These are phyloP conservation scores for Nothophytophthora sp. DNA, from an alignment of 352 stramenopile genomes.

Conservation along the genomic window DNA sequence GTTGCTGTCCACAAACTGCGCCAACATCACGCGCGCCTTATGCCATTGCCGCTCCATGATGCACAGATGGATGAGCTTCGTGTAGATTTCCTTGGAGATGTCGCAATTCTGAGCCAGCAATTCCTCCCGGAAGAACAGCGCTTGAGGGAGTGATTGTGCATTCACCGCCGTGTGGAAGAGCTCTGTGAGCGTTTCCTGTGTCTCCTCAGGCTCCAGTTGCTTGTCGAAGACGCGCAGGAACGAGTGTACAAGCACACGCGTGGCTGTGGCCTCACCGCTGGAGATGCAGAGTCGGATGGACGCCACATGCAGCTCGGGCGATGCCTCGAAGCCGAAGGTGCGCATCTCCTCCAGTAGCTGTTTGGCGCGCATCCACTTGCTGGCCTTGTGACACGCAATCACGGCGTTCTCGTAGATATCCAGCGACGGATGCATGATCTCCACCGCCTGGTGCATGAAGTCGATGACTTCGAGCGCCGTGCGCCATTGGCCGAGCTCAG, in stretches of 20 bases:
- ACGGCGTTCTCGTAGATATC: constrained; percentile 81
- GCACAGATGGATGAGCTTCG: constrained; percentile 48
- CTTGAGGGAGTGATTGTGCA: constrained; percentile 45
- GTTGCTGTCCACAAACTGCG: constrained; percentile 44
- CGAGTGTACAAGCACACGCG: constrained; percentile 36
- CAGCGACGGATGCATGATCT: constrained; percentile 69
- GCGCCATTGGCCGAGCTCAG: constrained; percentile 47
- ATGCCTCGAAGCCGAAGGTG: constrained; percentile 52
- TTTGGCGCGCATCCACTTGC: constrained; percentile 75
- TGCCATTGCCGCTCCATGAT: constrained; percentile 59
- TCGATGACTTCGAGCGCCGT: constrained; percentile 65
- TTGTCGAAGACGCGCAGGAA: constrained; percentile 44
- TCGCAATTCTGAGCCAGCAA: constrained; percentile 29
- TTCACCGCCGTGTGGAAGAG: constrained; percentile 49
- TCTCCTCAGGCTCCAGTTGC: constrained; percentile 38
- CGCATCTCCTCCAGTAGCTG: constrained; percentile 69
- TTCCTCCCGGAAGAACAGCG: constrained; percentile 61
- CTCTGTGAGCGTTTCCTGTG: constrained; percentile 35
- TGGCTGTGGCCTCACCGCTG: constrained; percentile 55
- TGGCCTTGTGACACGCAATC: constrained; percentile 39
- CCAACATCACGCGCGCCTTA: constrained; percentile 45
- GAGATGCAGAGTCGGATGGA: constrained; percentile 56
- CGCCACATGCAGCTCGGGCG: constrained; percentile 47
- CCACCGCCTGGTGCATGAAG: constrained; percentile 65
- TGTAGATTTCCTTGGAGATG: constrained; percentile 40